Conservation (phyloP, 2,329 filamentous ascomycete genomes). For the Endothia cerciana region DNA sequence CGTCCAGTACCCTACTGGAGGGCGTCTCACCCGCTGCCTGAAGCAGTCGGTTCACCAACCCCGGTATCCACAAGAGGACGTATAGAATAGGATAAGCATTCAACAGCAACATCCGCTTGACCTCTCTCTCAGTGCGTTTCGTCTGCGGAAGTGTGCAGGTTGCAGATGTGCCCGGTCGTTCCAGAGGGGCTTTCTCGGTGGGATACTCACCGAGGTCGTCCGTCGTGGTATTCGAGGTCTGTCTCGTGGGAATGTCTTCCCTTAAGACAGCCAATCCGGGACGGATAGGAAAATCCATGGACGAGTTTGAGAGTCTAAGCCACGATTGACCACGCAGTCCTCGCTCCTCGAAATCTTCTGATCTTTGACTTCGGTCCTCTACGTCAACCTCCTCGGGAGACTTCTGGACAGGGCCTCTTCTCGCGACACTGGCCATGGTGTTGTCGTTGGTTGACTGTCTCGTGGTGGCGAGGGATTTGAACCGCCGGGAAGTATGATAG, state of each 20-base stretch:
- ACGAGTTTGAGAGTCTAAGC: slow-evolving; percentile 4
- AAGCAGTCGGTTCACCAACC: slow-evolving; percentile 40
- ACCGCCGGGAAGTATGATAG: slow-evolving; percentile 38
- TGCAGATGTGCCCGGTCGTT: background rate
- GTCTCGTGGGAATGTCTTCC: background rate
- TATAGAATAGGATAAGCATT: slow-evolving; percentile 44
- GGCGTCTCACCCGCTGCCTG: slow-evolving; percentile 34
- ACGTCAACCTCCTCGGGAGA: background rate
- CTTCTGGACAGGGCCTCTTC: background rate
- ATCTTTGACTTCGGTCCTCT: background rate
- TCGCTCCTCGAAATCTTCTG: background rate
- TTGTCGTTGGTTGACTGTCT: background rate
- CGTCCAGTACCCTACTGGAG: slow-evolving; percentile 21
- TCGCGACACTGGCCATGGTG: slow-evolving; percentile 7
- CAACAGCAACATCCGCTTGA: slow-evolving; percentile 41
- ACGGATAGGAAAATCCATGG: background rate
- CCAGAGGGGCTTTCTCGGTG: slow-evolving; percentile 24
- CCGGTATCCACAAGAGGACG: slow-evolving; percentile 44
- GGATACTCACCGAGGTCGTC: background rate
- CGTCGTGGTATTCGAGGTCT: background rate
- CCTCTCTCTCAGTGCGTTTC: slow-evolving; percentile 31
- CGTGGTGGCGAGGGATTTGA: slow-evolving; percentile 26
- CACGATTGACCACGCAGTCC: slow-evolving; percentile 1
- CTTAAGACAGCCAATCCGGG: background rate
- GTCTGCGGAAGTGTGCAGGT: slow-evolving; percentile 25